These are phyloP conservation scores for Akanthomyces uredinophilus DNA, from an alignment of 2,329 filamentous ascomycete genomes.

Conservation along the genomic window DNA sequence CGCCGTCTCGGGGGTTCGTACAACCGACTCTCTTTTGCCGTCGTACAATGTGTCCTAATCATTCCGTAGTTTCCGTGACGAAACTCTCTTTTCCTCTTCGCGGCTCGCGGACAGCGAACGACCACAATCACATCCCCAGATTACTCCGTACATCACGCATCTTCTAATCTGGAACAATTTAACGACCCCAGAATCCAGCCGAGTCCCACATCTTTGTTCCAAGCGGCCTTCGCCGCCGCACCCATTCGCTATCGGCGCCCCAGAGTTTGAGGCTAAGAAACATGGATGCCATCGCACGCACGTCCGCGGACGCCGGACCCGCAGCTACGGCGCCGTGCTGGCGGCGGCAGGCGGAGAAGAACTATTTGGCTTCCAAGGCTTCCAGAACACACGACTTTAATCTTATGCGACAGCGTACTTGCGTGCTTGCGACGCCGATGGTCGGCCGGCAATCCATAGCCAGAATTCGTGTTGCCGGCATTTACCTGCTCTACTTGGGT, in stretches of 20 bases:
- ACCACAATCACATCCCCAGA: background rate
- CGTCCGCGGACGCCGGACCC: slow-evolving; percentile 10
- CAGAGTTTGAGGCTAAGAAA: background rate
- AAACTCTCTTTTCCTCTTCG: background rate
- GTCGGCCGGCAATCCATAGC: background rate
- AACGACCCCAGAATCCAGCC: slow-evolving; percentile 3
- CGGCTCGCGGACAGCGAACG: slow-evolving; percentile 11
- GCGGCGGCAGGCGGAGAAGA: background rate
- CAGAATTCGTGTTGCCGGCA: background rate
- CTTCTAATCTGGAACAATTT: background rate
- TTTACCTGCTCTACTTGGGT: background rate
- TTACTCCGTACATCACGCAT: background rate
- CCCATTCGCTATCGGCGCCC: background rate
- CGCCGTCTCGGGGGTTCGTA: background rate
- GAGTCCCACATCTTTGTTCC: slow-evolving; percentile 7
- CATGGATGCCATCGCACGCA: background rate
- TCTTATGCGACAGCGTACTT: background rate
- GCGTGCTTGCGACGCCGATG: background rate
- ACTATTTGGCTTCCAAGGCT: slow-evolving; percentile 2
- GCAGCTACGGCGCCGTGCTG: background rate
- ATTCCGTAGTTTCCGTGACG: slow-evolving; percentile 7
- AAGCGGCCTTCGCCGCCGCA: background rate
- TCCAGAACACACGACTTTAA: background rate
- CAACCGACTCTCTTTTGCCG: background rate
- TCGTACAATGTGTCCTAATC: background rate